phyloP scores from a whole-genome alignment of 78 protist species.

The Cavenderia fasciculata region DNA sequence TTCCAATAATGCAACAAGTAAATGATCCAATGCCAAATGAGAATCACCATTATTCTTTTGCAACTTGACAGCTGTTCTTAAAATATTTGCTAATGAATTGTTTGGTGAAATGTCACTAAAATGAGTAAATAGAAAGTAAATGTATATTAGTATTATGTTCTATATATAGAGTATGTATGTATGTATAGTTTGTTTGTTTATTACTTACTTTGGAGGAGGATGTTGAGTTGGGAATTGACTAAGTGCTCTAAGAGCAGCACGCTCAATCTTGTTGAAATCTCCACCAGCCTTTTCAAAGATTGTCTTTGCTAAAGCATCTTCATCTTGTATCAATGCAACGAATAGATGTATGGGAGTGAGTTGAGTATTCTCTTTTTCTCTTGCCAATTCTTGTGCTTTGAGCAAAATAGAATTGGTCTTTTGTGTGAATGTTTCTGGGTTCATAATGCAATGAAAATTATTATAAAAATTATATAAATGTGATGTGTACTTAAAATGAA shows the following conservation, averaged over 20 bases:
- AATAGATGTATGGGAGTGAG: slow-evolving; percentile 80
- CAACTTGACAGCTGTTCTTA: slow-evolving; percentile 49
- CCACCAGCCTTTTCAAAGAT: slow-evolving; percentile 71
- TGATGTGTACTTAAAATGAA: background rate
- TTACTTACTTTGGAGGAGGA: slow-evolving; percentile 73
- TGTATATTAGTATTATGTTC: background rate
- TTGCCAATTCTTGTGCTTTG: slow-evolving; percentile 65
- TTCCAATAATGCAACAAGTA: slow-evolving; percentile 53
- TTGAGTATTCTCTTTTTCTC: slow-evolving; percentile 35
- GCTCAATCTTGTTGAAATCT: slow-evolving; percentile 45
- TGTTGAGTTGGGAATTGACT: slow-evolving; percentile 37
- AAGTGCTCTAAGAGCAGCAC: slow-evolving; percentile 46
- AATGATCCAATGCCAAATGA: slow-evolving; percentile 78
- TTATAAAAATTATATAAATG: background rate
- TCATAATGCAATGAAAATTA: background rate
- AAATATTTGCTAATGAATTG: slow-evolving; percentile 11
- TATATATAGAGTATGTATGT: background rate
- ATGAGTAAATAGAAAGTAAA: slow-evolving; percentile 13
- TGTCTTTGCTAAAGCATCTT: slow-evolving; percentile 45
- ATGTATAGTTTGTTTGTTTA: background rate
- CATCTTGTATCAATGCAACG: slow-evolving; percentile 51
- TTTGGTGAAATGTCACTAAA: slow-evolving; percentile 66
- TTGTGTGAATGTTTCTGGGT: slow-evolving; percentile 81
- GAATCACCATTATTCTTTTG: slow-evolving; percentile 83
- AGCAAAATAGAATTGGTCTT: slow-evolving; percentile 65